These are phyloP conservation scores for Triticum turgidum DNA, from an alignment of 176 grass and related monocot genomes.

Conservation along the genomic window DNA sequence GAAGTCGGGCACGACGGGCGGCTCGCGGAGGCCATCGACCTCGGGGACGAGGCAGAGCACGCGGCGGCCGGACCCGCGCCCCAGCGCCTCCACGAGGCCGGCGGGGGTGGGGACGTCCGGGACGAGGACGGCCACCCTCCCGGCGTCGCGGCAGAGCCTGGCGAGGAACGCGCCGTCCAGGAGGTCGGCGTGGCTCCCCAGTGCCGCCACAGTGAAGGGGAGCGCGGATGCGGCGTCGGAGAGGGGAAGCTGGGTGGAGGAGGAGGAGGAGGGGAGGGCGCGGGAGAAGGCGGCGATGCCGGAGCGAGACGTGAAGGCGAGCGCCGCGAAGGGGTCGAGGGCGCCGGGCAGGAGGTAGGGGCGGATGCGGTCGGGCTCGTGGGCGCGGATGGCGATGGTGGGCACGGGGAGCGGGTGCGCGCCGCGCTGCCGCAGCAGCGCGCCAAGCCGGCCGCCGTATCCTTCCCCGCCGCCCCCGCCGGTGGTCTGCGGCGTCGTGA, in stretches of 20 bases:
- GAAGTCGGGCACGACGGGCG: slow-evolving; percentile 58
- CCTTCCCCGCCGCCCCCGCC: not conserved
- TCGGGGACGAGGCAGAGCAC: slow-evolving; percentile 71
- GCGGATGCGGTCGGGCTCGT: slow-evolving; percentile 46
- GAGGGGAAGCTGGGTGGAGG: not conserved
- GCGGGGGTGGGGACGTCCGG: slow-evolving; percentile 55
- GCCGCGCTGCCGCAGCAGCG: slow-evolving; percentile 49
- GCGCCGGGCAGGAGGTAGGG: slow-evolving; percentile 51
- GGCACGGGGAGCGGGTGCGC: slow-evolving; percentile 62
- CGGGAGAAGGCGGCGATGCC: slow-evolving; percentile 78
- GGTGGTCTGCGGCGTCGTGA: slow-evolving; percentile 60
- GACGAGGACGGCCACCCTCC: slow-evolving; percentile 42
- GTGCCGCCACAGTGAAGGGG: slow-evolving; percentile 58
- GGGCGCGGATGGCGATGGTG: slow-evolving; percentile 52
- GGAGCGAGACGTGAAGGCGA: slow-evolving; percentile 82
- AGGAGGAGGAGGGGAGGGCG: slow-evolving; percentile 29
- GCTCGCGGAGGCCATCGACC: slow-evolving; percentile 63
- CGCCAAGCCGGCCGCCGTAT: slow-evolving; percentile 53
- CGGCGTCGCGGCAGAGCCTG: slow-evolving; percentile 40
- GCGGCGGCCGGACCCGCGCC: slow-evolving; percentile 44
- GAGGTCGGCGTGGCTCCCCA: slow-evolving; percentile 68
- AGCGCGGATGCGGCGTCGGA: slow-evolving; percentile 32
- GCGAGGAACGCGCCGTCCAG: slow-evolving; percentile 53
- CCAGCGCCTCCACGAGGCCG: slow-evolving; percentile 57
- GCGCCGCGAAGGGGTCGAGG: slow-evolving; percentile 60